Evolutionary conservation across 2,329 filamentous ascomycete species (phyloP).

Genomic region (Fusarium sororula): DNA sequence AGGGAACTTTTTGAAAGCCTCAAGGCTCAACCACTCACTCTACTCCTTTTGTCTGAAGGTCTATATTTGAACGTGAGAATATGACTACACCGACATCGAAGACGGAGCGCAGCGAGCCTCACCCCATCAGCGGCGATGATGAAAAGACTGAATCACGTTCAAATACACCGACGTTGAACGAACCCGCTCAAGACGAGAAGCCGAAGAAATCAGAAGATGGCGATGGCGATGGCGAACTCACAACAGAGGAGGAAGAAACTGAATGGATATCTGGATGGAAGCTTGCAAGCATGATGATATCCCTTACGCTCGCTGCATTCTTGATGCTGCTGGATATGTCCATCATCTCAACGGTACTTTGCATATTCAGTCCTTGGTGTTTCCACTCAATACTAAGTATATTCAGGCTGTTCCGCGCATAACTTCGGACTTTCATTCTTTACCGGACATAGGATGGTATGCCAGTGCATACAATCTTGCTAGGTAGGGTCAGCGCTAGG

Average conservation of each 20-base stretch:
- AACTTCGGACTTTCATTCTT: slow-evolving; percentile 59
- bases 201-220: slow-evolving; percentile 11
- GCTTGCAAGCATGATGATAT: slow-evolving; percentile 47
- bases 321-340: slow-evolving; percentile 61
- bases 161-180: slow-evolving; percentile 29
- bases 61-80: background rate
- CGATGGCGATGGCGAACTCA: background rate
- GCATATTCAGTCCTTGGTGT: background rate
- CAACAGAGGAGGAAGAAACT: slow-evolving; percentile 14
- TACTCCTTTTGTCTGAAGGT: background rate
- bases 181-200: slow-evolving; percentile 13
- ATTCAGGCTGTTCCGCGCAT: slow-evolving; percentile 58
- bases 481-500: slow-evolving; percentile 44
- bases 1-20: background rate
- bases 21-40: background rate
- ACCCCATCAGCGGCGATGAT: background rate
- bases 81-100: slow-evolving; percentile 3
- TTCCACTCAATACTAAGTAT: background rate
- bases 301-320: slow-evolving; percentile 55
- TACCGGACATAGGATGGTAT: slow-evolving; percentile 66
- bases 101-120: background rate
- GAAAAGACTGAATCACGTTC: slow-evolving; percentile 20
- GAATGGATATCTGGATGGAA: slow-evolving; percentile 43
- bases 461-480: slow-evolving; percentile 59
- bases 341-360: slow-evolving; percentile 60